Conservation (phyloP, 2,329 filamentous ascomycete genomes). For the Calonectria pauciramosa region DNA sequence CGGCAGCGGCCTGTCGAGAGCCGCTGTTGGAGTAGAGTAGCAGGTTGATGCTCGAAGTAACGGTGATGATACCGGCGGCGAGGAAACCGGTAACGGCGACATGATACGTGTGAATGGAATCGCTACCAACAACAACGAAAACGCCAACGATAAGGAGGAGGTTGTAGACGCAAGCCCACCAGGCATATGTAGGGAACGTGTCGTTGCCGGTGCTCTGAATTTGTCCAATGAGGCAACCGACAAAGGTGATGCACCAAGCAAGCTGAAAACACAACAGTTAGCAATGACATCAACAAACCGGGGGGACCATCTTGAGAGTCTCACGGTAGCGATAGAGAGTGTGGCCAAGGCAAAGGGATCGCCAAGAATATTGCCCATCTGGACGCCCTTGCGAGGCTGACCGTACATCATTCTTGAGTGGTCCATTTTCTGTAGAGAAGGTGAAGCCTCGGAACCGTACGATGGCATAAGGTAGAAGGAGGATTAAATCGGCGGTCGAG, state of each 20-base stretch:
- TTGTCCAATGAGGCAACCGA: conserved; percentile 84
- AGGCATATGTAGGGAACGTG: conserved; percentile 86
- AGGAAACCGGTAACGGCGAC: conserved; percentile 93
- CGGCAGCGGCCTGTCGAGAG: conserved; percentile 86
- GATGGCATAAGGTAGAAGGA: conserved; percentile 74
- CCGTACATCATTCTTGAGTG: conserved; percentile 69
- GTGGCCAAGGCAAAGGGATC: conserved; percentile 97
- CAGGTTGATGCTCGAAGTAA: conserved; percentile 87
- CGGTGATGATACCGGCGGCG: conserved; percentile 84
- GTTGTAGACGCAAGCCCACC: conserved; percentile 92
- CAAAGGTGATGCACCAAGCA: conserved; percentile 94
- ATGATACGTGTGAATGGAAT: conserved; percentile 89
- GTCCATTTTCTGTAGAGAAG: conserved; percentile 87
- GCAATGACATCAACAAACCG: conserved; percentile 7
- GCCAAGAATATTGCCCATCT: conserved; percentile 90
- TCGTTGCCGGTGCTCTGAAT: conserved; percentile 58
- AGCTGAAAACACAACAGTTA: conserved; percentile 69
- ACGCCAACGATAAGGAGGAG: conserved; percentile 86
- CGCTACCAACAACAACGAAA: conserved; percentile 85
- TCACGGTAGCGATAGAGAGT: conserved; percentile 89
- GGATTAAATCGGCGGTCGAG: conserved; percentile 19
- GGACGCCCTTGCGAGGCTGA: conserved; percentile 73
- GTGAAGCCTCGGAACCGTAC: conserved; percentile 80
- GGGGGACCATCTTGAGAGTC: conserved; percentile 48
- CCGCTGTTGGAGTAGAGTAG: conserved; percentile 83